Base-by-base conservation (phyloP, 352 stramenopile genomes). In the Phytopythium helicoides region DNA sequence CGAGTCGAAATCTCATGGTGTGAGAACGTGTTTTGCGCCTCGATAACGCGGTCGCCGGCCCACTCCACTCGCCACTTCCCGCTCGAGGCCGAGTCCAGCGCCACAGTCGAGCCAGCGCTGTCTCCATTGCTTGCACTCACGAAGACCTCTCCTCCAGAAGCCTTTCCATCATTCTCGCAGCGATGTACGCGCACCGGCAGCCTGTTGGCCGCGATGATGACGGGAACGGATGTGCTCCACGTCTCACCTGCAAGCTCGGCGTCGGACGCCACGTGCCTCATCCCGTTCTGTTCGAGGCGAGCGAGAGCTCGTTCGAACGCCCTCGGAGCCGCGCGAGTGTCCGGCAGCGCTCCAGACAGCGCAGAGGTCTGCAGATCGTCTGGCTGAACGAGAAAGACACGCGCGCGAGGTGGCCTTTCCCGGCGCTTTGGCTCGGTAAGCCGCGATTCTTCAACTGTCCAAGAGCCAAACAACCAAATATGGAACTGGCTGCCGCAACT, bases 201-300 rank as follows among this genome's bases (percentile, higher is more conserved):
- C 6, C 76, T 76, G 56, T 89, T 86, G 9, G 78, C 75, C 19
- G 78, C 81, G 63, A 92, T 87, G 47, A 92, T 78, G 45, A 92
- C 76, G 36, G 78, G 81, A 36, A 61, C 85, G 3, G 75, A 62
- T 14, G 68, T 61, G 49, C 76, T 68, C 79, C 79, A 89, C 40
- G 63, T 58, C 44, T 86, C 64, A 41, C 14, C 25, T 26, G n/a
- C 31, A 46, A 37, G 35, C 25, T 56, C 49, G n/a, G 28, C 3
- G 7, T 56, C 49, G n/a, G 39, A 39, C 37, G 23, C 49, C 12
- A 23, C 37, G 37, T 25, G 49, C 31, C 25, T 39, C 33, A 15
- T 36, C 36, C 36, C 10, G 36, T 18, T 9, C 36, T 14, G 18
- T 14, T 41, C 10, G 18, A 14, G 9, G 5, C 36, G 36, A 18